phyloP scores from a whole-genome alignment of 2,329 filamentous ascomycete genomes.

The Talaromyces sp. region DNA sequence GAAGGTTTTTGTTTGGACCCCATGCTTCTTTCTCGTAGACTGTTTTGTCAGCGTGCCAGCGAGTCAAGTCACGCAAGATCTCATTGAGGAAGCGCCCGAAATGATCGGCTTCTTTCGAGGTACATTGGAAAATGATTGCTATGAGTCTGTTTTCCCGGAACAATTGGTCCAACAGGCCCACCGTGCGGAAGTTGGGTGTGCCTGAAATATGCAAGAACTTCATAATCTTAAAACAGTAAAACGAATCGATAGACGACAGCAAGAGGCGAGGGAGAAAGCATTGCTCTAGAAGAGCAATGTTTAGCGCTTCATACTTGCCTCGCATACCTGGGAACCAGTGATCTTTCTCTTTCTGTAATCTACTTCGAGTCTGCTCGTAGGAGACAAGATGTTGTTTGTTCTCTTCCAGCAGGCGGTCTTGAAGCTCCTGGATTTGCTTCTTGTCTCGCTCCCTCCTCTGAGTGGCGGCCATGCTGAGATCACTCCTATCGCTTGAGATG shows the following conservation, averaged over 20 bases:
- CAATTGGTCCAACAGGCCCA: slow-evolving; percentile 75
- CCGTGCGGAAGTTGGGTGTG: slow-evolving; percentile 78
- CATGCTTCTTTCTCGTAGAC: slow-evolving; percentile 79
- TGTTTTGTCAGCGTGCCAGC: slow-evolving; percentile 75
- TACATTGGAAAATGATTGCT: slow-evolving; percentile 80
- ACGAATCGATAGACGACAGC: slow-evolving; percentile 78
- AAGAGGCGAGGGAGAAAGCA: slow-evolving; percentile 87
- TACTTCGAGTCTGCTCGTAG: slow-evolving; percentile 61
- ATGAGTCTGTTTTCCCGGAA: slow-evolving; percentile 79
- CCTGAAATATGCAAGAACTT: slow-evolving; percentile 81
- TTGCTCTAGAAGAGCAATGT: slow-evolving; percentile 76
- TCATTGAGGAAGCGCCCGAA: slow-evolving; percentile 87
- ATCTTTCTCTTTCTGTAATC: slow-evolving; percentile 69
- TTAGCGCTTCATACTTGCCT: slow-evolving; percentile 60
- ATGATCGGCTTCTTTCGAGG: slow-evolving; percentile 84
- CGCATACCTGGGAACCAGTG: slow-evolving; percentile 69
- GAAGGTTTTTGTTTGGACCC: slow-evolving; percentile 59
- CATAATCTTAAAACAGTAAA: slow-evolving; percentile 81
- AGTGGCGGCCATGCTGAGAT: slow-evolving; percentile 63
- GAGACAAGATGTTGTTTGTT: slow-evolving; percentile 64
- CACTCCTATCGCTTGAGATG: slow-evolving; percentile 65
- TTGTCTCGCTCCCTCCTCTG: slow-evolving; percentile 65
- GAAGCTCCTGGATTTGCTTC: slow-evolving; percentile 63
- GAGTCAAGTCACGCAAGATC: slow-evolving; percentile 69
- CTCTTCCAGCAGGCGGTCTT: slow-evolving; percentile 67